phyloP scores from a whole-genome alignment of 257 asterid species.

The Schizonepeta tenuifolia region DNA sequence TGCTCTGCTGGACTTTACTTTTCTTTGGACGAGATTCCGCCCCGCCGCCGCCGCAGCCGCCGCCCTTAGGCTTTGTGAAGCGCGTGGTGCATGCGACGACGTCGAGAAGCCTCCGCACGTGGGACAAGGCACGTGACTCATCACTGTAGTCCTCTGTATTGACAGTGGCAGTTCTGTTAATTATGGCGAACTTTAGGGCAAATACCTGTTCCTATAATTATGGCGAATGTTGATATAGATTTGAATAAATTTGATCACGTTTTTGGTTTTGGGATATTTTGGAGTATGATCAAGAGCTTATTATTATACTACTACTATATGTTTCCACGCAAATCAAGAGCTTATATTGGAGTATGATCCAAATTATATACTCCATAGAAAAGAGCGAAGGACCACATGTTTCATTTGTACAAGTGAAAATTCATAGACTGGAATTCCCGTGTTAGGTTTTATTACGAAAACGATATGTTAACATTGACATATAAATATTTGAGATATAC shows the following conservation, averaged over 20 bases:
- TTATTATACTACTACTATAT: too few species aligned
- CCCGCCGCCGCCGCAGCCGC: constrained; percentile 40
- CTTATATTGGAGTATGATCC: background rate
- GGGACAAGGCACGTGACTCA: constrained; percentile 69
- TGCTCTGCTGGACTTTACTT: constrained; percentile 46
- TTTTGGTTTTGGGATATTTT: background rate
- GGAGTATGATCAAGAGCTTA: too few species aligned
- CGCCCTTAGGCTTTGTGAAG: constrained; percentile 64
- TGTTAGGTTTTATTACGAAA: background rate
- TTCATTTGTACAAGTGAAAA: background rate
- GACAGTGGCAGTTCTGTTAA: constrained; percentile 57
- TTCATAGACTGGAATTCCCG: background rate
- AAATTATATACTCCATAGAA: background rate
- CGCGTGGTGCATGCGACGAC: constrained; percentile 97
- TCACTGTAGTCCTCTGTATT: constrained; percentile 81
- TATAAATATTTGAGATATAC: background rate
- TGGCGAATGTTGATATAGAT: background rate
- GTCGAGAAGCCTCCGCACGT: constrained; percentile 95
- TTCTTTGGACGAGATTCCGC: constrained; percentile 59
- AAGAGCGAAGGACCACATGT: constrained; percentile 12
- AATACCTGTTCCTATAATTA: background rate
- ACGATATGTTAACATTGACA: background rate
- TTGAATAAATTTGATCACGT: background rate
- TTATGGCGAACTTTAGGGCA: constrained; percentile 25
- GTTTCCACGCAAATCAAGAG: constrained; percentile 4